Evolutionary conservation across 768 basidiomycete species (phyloP).

Genomic region (Lactifluus pinguis): DNA sequence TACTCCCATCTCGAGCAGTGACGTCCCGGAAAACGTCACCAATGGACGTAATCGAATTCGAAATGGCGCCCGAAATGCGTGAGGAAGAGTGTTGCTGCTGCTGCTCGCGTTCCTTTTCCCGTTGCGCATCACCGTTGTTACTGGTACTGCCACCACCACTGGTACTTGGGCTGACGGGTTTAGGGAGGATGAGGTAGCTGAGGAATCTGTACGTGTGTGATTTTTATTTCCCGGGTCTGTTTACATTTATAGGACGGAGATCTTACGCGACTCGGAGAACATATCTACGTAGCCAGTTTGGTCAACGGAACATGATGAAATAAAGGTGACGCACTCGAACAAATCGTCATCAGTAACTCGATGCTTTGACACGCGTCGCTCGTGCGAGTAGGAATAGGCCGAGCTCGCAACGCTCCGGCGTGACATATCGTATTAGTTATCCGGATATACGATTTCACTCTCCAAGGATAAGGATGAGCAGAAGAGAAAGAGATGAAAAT

Average conservation of each 20-base stretch:
- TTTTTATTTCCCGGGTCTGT: too few relatives aligned
- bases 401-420: slow-evolving; percentile 60
- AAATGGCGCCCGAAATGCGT: slow-evolving; percentile 54
- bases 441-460: too few relatives aligned
- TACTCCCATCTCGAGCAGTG: slow-evolving; percentile 51
- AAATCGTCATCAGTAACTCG: slow-evolving; percentile 79
- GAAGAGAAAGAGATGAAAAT: too few relatives aligned
- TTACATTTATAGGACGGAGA: neutral
- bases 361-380: slow-evolving; percentile 65
- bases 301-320: slow-evolving; percentile 12
- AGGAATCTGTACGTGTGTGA: slow-evolving; percentile 43
- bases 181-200: slow-evolving; percentile 60
- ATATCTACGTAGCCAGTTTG: slow-evolving; percentile 43
- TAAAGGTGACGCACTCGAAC: slow-evolving; percentile 56
- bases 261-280: slow-evolving; percentile 76
- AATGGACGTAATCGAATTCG: slow-evolving; percentile 46
- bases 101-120: slow-evolving; percentile 46
- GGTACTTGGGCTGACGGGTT: slow-evolving; percentile 29
- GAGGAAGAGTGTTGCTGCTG: slow-evolving; percentile 33
- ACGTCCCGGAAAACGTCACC: slow-evolving; percentile 77
- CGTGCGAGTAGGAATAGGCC: slow-evolving; percentile 44
- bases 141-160: slow-evolving; percentile 13
- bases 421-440: slow-evolving; percentile 36
- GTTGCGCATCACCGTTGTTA: slow-evolving; percentile 26
- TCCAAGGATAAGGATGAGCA: neutral